Base-by-base conservation (phyloP, 106 monocot genomes). In the Allium sativum region DNA sequence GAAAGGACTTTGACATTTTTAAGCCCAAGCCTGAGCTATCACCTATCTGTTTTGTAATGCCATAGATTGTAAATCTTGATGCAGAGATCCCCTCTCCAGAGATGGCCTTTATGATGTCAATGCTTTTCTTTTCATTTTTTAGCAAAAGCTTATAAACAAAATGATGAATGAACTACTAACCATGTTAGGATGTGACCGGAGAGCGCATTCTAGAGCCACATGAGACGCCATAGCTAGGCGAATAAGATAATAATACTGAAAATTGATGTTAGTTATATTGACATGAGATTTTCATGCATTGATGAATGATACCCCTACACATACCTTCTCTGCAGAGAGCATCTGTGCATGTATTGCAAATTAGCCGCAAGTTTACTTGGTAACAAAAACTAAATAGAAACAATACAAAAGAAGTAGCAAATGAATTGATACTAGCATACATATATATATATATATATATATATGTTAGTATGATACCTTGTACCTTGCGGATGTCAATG, bases 221-320 rank as follows among this genome's bases (percentile, higher is more conserved):
- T 93, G 93, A 78, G 93, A n/a, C n/a, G n/a, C n/a, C n/a, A n/a
- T n/a, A n/a, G n/a, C n/a, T n/a, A 93, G 73, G 15, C 88, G 81
- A 81, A 93, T 82, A 62, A 93, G 89, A 65, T 93, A 93, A 62
- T 93, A 93, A 64, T 93, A 93, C 93, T 93, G n/a, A n/a, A n/a
- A 47, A 47, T 47, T 47, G 47, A 47, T 8, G 12, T 8, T 8
- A 47, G 47, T 8, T 8, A 47, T 47, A n/a, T n/a, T 47, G 8
- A 47, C 8, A 47, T 47, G 9, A 47, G 9, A 47, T 8, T 47
- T 47, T 47, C 47, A 47, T 8, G 8, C 19, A 7, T 21, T 10
- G 56, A 22, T 7, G 31, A 20, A 21, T 15, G 55, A 55, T 22
- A 55, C 8, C 41, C 40, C n/a, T 20, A 60, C n/a, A 20, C 4